Evolutionary conservation across 2,329 filamentous ascomycete species (phyloP).

Genomic region (Fusarium sp.): DNA sequence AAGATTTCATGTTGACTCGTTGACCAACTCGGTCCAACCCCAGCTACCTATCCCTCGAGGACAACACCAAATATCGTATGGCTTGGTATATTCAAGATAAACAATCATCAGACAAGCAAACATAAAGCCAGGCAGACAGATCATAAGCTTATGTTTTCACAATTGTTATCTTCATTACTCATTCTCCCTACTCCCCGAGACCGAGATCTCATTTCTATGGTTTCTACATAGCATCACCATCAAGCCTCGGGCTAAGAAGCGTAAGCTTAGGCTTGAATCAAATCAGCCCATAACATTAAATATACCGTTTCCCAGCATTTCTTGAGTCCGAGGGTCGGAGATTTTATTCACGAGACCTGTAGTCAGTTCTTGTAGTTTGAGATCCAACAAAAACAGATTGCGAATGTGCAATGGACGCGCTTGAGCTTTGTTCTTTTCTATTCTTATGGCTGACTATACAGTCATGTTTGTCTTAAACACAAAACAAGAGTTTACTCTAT

Average conservation of each 20-base stretch:
- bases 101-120: neutral
- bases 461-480: no score
- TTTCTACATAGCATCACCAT: neutral
- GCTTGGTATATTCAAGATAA: neutral
- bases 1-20: neutral
- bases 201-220: neutral
- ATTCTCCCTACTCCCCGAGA: neutral
- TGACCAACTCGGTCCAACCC: neutral
- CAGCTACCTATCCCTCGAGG: neutral
- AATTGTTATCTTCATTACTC: neutral
- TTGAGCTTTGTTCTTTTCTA: neutral
- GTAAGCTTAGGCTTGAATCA: neutral
- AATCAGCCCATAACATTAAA: no score
- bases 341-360: neutral
- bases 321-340: neutral
- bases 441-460: neutral
- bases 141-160: neutral
- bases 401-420: neutral
- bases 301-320: neutral
- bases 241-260: neutral
- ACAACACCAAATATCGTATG: neutral
- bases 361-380: neutral
- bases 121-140: neutral
- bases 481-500: neutral
- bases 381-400: neutral